phyloP scores from a whole-genome alignment of 169 alveolate species.

The Pseudocohnilembus persalinus region DNA sequence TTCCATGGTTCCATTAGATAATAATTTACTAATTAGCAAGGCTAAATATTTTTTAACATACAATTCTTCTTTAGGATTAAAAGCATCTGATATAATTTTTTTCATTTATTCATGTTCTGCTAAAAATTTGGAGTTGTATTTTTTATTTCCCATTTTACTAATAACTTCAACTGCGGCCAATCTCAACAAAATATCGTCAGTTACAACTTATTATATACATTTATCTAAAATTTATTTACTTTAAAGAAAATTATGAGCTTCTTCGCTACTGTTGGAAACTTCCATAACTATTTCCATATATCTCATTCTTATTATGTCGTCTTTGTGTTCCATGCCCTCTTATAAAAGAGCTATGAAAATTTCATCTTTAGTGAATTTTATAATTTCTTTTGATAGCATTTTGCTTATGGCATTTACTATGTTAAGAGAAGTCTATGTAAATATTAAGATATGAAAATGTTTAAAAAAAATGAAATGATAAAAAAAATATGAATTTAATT shows the following conservation, averaged over 20 bases:
- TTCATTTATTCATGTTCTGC: not conserved
- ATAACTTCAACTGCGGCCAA: conserved; percentile 19
- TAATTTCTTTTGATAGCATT: not conserved
- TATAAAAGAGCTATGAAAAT: not conserved
- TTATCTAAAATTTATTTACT: not conserved
- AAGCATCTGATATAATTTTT: conserved; percentile 20
- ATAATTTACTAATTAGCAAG: conserved; percentile 3
- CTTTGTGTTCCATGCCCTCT: not conserved
- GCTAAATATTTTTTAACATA: conserved; percentile 15
- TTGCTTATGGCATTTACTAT: no score
- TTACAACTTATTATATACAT: not conserved
- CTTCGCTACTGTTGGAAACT: conserved; percentile 10
- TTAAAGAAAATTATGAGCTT: not conserved
- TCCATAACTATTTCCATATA: conserved; percentile 18
- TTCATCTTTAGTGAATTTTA: not conserved
- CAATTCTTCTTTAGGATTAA: conserved; percentile 8
- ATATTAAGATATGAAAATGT: no score
- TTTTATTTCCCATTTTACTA: conserved; percentile 3
- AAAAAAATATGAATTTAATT: no score
- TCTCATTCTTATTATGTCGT: conserved; percentile 17
- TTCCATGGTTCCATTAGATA: conserved; percentile 3
- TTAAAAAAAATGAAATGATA: no score
- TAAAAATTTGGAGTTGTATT: conserved; percentile 7
- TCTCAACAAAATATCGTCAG: conserved; percentile 18
- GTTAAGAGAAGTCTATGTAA: no score